Conservation (phyloP, 345 rosid genomes). For the Brassica nigra region DNA sequence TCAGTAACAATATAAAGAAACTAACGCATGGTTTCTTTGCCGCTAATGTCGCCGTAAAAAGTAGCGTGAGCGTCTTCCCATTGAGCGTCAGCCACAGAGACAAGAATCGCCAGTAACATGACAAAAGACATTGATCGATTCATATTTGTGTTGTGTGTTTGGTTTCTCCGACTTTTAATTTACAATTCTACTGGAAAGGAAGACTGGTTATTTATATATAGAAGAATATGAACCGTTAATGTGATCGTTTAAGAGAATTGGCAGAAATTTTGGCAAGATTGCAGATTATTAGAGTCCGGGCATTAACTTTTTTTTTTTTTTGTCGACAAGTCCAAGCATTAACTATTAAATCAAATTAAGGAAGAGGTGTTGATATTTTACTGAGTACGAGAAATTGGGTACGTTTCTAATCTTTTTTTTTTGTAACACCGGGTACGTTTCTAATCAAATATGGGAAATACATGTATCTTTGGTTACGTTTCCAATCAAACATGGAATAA, state of each 20-base stretch:
- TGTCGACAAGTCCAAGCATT: not conserved
- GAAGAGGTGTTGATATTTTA: not conserved
- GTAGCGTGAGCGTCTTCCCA: slow-evolving; percentile 42
- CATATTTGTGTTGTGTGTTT: not conserved
- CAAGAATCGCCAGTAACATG: slow-evolving; percentile 5
- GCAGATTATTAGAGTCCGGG: not conserved
- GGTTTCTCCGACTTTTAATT: not conserved
- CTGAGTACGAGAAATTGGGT: not conserved
- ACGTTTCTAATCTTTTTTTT: not conserved
- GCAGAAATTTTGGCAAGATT: not conserved
- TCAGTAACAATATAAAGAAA: not conserved
- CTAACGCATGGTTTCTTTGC: slow-evolving; percentile 45
- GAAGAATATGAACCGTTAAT: slow-evolving; percentile 10
- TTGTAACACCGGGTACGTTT: not conserved
- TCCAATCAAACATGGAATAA: not conserved
- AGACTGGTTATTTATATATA: slow-evolving; percentile 29
- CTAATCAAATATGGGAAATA: not conserved
- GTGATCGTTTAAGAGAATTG: not conserved
- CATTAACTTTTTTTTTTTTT: not conserved
- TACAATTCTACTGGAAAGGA: not conserved
- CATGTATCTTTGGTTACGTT: too few relatives aligned
- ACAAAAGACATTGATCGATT: slow-evolving; percentile 10
- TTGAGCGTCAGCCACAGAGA: not conserved
- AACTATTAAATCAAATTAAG: not conserved
- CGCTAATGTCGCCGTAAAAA: slow-evolving; percentile 38